These are phyloP conservation scores for Penicillium alfredii DNA, from an alignment of 495 filamentous ascomycete species.

Conservation along the genomic window DNA sequence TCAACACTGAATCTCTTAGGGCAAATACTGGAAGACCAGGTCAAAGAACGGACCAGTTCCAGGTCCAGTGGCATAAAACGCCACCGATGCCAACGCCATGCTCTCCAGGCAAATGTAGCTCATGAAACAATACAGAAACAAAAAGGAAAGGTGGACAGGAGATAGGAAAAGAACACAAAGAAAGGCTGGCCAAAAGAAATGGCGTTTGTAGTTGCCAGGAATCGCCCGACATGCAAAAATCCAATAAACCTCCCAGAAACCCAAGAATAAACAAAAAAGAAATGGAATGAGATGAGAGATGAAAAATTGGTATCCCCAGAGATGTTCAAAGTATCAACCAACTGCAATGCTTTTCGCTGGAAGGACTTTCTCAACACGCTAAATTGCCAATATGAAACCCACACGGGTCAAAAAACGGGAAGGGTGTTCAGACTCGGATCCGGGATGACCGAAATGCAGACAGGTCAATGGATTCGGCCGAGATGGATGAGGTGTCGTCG, in stretches of 20 bases:
- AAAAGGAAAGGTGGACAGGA: conserved; percentile 4
- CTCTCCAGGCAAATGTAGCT: conserved; percentile 9
- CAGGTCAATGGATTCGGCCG: conserved; percentile 38
- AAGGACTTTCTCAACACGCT: conserved; percentile 20
- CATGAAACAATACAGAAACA: conserved; percentile 5
- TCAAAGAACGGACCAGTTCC: background rate
- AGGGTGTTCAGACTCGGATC: conserved; percentile 16
- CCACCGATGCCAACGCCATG: conserved; percentile 17
- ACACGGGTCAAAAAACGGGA: background rate
- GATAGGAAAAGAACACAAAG: background rate
- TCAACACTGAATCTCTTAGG: too few relatives aligned
- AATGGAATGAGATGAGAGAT: conserved; percentile 4
- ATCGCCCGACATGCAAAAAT: conserved; percentile 4
- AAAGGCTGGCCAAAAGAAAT: too few relatives aligned
- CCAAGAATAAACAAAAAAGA: too few relatives aligned
- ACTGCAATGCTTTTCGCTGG: conserved; percentile 16
- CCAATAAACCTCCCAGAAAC: conserved; percentile 4
- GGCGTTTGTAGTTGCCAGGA: too few relatives aligned
- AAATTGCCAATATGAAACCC: conserved; percentile 17
- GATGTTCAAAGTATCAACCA: conserved; percentile 10
- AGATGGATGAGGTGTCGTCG: conserved; percentile 33
- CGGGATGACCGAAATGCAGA: conserved; percentile 37
- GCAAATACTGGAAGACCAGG: background rate
- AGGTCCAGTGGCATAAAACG: too few relatives aligned
- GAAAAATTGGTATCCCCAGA: conserved; percentile 10